Conservation (phyloP, 257 asterid species). For the Knoxia roxburghii region DNA sequence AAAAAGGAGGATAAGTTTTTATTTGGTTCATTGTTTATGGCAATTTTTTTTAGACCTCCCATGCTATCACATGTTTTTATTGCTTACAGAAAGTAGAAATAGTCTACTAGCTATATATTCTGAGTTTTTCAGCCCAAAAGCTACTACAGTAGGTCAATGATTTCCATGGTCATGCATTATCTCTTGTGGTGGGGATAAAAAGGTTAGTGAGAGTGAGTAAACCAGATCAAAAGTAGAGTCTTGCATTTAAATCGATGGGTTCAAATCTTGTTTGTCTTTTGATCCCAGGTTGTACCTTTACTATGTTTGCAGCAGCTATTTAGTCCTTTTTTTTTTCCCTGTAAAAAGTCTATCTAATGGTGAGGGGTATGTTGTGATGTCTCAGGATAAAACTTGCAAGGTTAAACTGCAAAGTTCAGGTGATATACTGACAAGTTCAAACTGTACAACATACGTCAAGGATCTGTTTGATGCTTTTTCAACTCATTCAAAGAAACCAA, state of each 20-base stretch:
- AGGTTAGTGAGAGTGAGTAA: neutral
- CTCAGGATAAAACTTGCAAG: constrained; percentile 42
- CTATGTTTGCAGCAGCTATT: neutral
- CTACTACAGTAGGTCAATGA: neutral
- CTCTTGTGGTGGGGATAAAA: neutral
- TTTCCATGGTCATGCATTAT: neutral
- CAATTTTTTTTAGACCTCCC: neutral
- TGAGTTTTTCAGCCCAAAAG: neutral
- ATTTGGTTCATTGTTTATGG: neutral
- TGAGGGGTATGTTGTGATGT: constrained; percentile 12
- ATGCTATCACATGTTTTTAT: neutral
- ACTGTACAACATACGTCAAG: constrained; percentile 23
- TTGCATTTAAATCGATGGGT: neutral
- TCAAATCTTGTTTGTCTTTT: neutral
- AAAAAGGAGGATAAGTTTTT: neutral
- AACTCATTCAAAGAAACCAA: constrained; percentile 26
- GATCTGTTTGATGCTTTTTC: constrained; percentile 20
- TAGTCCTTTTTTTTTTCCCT: neutral
- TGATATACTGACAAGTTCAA: constrained; percentile 19
- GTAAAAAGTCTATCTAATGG: neutral
- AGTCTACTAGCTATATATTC: neutral
- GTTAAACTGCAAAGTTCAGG: constrained; percentile 35
- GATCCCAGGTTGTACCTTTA: too few species aligned
- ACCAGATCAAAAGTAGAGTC: neutral
- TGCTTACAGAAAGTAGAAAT: neutral